phyloP scores from a whole-genome alignment of 2,329 filamentous ascomycete species.

The Metarhizium brunneum region DNA sequence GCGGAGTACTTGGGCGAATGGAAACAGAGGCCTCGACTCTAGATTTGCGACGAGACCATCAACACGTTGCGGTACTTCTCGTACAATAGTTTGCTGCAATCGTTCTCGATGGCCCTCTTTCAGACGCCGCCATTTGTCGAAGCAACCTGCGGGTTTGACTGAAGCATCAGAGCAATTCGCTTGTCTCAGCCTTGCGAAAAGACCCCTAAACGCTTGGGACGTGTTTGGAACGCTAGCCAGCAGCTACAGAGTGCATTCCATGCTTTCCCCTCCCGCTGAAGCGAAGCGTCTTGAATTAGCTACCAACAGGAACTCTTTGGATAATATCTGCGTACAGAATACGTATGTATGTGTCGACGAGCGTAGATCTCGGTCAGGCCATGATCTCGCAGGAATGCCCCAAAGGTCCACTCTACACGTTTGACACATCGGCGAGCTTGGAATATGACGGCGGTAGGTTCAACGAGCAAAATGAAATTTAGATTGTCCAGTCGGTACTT shows the following conservation, averaged over 20 bases:
- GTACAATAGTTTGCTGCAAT: neutral
- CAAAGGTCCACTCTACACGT: neutral
- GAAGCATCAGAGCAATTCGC: neutral
- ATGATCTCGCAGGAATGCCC: neutral
- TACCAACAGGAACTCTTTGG: neutral
- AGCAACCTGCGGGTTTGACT: neutral
- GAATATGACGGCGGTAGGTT: neutral
- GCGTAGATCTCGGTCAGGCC: neutral
- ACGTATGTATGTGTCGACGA: neutral
- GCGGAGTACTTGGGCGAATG: too few relatives aligned
- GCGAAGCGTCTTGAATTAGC: neutral
- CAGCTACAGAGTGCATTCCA: neutral
- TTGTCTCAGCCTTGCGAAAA: neutral
- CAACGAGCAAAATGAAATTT: neutral
- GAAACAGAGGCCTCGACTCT: too few relatives aligned
- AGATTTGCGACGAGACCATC: neutral
- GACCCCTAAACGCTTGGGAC: neutral
- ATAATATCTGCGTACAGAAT: neutral
- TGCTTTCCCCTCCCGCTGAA: neutral
- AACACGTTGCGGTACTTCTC: neutral
- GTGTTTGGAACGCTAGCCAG: neutral
- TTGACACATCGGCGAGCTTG: neutral
- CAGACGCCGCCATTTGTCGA: neutral
- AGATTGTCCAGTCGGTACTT: constrained; percentile 6
- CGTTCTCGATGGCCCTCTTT: neutral